Evolutionary conservation across 2,329 filamentous ascomycete species (phyloP).

Genomic region (Periconia sp.): DNA sequence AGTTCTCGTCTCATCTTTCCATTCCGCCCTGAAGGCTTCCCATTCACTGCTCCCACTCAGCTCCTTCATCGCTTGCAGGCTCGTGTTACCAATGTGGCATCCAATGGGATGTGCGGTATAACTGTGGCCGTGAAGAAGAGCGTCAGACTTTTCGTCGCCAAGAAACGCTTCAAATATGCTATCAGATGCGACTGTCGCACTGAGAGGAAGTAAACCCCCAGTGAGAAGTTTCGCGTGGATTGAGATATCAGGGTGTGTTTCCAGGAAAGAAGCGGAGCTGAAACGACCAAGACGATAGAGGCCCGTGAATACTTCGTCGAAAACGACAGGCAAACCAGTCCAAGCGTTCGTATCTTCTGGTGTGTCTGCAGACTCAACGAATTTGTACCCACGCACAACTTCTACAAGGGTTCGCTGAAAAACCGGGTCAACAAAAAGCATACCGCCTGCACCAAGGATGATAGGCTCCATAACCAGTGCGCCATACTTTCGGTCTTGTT

Average conservation of each 20-base stretch:
- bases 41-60: conserved; percentile 11
- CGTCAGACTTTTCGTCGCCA: conserved; percentile 73
- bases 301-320: conserved; percentile 87
- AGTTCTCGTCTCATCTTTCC: background rate
- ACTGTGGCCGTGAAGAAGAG: conserved; percentile 80
- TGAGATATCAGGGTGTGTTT: conserved; percentile 69
- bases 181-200: conserved; percentile 73
- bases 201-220: conserved; percentile 76
- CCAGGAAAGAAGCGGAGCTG: conserved; percentile 70
- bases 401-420: conserved; percentile 74
- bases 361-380: conserved; percentile 32
- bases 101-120: conserved; percentile 85
- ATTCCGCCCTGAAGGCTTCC: conserved; percentile 5
- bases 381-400: conserved; percentile 65
- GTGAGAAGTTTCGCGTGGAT: conserved; percentile 85
- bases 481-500: conserved; percentile 68
- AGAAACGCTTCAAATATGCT: conserved; percentile 72
- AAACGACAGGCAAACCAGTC: conserved; percentile 76
- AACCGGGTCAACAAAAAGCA: conserved; percentile 79
- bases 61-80: conserved; percentile 58
- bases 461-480: conserved; percentile 80
- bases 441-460: conserved; percentile 79
- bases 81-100: conserved; percentile 74
- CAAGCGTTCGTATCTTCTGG: conserved; percentile 47
- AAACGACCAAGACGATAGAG: conserved; percentile 78